Conservation (phyloP, 2,329 filamentous ascomycete species). For the Ophiostoma fasciatum region DNA sequence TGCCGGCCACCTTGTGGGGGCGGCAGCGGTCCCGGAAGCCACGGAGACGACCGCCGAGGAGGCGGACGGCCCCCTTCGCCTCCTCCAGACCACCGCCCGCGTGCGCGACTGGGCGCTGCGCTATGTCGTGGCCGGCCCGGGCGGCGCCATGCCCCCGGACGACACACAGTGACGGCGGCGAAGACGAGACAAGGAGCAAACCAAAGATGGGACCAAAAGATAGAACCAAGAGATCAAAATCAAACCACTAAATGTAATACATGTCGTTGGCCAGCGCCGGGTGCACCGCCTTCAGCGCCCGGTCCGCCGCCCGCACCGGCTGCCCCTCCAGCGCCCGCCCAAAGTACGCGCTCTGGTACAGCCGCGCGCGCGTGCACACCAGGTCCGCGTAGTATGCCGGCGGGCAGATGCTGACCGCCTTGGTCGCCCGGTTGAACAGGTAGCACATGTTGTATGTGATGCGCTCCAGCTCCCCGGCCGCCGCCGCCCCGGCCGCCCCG, state of each 20-base stretch:
- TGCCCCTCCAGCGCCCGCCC: constrained; percentile 20
- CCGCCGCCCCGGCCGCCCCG: constrained; percentile 28
- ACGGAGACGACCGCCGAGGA: too few species aligned
- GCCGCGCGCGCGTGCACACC: constrained; percentile 61
- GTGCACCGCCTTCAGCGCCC: constrained; percentile 25
- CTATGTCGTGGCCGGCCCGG: constrained; percentile 37
- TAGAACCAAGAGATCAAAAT: not conserved
- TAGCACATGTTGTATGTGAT: constrained; percentile 73
- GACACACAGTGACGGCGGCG: constrained; percentile 13
- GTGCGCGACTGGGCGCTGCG: constrained; percentile 62
- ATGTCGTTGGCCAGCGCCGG: constrained; percentile 29
- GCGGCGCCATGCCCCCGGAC: constrained; percentile 13
- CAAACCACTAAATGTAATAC: constrained; percentile 36
- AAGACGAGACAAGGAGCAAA: not conserved
- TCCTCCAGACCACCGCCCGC: constrained; percentile 31
- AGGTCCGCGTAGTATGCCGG: constrained; percentile 86
- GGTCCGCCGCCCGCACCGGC: constrained; percentile 32
- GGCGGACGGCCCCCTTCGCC: too few species aligned
- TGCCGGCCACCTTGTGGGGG: constrained; percentile 29
- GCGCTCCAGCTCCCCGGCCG: constrained; percentile 55
- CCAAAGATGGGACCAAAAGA: not conserved
- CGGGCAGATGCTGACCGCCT: constrained; percentile 73
- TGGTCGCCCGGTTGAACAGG: constrained; percentile 72
- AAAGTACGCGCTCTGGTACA: constrained; percentile 52
- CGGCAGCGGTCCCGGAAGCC: too few species aligned